Conservation (phyloP, 2,329 filamentous ascomycete species). For the Nannizziopsis barbatae region DNA sequence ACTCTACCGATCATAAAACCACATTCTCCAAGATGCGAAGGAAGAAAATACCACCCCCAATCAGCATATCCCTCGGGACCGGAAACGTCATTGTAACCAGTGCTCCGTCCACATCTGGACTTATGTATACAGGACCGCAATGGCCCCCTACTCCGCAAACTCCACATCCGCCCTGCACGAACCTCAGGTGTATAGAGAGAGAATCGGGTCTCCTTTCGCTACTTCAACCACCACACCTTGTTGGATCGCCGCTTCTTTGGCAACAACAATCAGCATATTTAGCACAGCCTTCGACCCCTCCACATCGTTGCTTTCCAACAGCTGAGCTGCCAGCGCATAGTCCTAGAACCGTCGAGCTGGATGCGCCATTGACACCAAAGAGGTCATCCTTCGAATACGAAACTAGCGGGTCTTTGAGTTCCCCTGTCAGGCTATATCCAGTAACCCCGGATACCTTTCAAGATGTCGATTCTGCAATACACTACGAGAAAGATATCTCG, state of each 20-base stretch:
- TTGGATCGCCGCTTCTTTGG: not conserved
- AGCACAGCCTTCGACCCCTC: not conserved
- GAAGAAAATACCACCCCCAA: conserved; percentile 15
- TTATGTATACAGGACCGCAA: conserved; percentile 9
- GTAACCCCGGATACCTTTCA: too few relatives aligned
- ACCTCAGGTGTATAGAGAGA: conserved; percentile 9
- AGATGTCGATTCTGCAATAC: not conserved
- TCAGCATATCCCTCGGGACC: conserved; percentile 15
- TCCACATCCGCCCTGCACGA: conserved; percentile 10
- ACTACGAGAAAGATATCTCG: conserved; percentile 6
- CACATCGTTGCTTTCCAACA: conserved; percentile 5
- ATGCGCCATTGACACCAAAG: conserved; percentile 6
- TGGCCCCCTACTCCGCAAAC: conserved; percentile 14
- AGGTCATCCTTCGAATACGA: conserved; percentile 8
- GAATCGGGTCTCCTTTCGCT: conserved; percentile 3
- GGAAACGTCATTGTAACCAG: conserved; percentile 14
- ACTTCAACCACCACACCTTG: not conserved
- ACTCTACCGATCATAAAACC: conserved; percentile 4
- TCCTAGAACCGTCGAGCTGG: conserved; percentile 9
- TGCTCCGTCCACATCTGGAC: conserved; percentile 7
- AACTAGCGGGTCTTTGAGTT: not conserved
- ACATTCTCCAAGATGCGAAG: conserved; percentile 14
- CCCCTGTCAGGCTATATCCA: not conserved
- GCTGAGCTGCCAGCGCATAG: conserved; percentile 9
- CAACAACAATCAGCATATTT: not conserved